These are phyloP conservation scores for Botrytis fabae DNA, from an alignment of 2,329 filamentous ascomycete species.

Conservation along the genomic window DNA sequence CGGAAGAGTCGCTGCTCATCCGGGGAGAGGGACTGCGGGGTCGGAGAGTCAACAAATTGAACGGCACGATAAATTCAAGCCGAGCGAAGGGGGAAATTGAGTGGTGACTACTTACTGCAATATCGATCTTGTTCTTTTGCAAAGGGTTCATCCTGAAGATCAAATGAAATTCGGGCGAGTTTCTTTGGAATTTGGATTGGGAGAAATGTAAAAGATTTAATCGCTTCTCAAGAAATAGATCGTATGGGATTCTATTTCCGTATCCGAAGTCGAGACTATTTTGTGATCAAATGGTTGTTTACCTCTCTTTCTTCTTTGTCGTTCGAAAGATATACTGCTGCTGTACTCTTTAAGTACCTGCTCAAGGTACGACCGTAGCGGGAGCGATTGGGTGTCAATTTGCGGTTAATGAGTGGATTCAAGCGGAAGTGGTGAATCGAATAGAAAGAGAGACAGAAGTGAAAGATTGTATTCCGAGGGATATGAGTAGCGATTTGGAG, in stretches of 20 bases:
- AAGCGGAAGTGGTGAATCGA: not conserved
- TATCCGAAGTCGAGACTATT: constrained; percentile 9
- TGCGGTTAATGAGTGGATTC: constrained; percentile 11
- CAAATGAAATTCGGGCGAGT: constrained; percentile 6
- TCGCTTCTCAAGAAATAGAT: not conserved
- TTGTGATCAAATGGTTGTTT: not conserved
- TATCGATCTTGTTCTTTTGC: constrained; percentile 97
- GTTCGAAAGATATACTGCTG: not conserved
- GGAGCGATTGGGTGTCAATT: constrained; percentile 4
- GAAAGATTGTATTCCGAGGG: not conserved
- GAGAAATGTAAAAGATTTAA: not conserved
- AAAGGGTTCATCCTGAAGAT: constrained; percentile 78
- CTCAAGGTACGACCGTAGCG: not conserved
- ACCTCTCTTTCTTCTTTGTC: constrained; percentile 17
- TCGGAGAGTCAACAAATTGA: constrained; percentile 9
- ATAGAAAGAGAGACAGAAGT: constrained; percentile 10
- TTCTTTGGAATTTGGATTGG: not conserved
- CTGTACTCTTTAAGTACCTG: constrained; percentile 10
- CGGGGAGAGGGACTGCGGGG: constrained; percentile 74
- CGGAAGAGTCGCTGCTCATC: constrained; percentile 97
- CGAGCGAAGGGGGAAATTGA: not conserved
- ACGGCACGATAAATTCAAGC: constrained; percentile 2
- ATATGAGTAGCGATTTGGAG: not conserved
- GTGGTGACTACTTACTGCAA: constrained; percentile 67
- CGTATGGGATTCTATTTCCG: not conserved